These are phyloP conservation scores for Annona squamosa DNA, from an alignment of 164 flowering plant genomes.

Conservation along the genomic window DNA sequence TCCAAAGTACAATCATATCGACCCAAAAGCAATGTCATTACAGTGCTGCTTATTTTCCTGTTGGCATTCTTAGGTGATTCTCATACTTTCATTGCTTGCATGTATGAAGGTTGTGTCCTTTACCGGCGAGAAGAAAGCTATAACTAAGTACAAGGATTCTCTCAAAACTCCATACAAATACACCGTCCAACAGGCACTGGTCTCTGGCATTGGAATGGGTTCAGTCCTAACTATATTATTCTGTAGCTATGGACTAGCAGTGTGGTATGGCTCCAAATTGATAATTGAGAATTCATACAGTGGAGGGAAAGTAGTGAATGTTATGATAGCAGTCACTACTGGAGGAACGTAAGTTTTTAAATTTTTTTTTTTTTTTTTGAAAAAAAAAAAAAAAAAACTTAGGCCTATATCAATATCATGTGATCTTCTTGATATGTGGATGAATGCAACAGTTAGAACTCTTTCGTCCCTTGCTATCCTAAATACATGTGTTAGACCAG, in stretches of 20 bases:
- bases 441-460: neutral
- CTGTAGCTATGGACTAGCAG: constrained; percentile 52
- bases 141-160: constrained; percentile 40
- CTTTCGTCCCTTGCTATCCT: neutral
- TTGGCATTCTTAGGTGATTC: neutral
- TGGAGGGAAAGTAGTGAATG: constrained; percentile 58
- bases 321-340: constrained; percentile 58
- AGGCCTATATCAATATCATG: neutral
- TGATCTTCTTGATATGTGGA: neutral
- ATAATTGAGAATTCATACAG: constrained; percentile 54
- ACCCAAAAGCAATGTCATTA: too few relatives aligned
- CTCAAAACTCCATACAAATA: constrained; percentile 50
- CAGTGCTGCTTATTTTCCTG: neutral
- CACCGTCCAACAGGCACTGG: constrained; percentile 49
- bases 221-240: constrained; percentile 31
- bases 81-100: neutral
- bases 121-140: constrained; percentile 73
- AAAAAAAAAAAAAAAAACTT: neutral
- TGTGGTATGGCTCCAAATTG: constrained; percentile 74
- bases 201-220: constrained; percentile 68
- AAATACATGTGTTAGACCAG: constrained; percentile 17
- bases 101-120: constrained; percentile 7
- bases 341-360: constrained; percentile 3
- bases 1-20: too few relatives aligned
- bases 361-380: too few relatives aligned